Evolutionary conservation across 2,329 filamentous ascomycete species (phyloP).

Genomic region (Xylaria arbuscula): DNA sequence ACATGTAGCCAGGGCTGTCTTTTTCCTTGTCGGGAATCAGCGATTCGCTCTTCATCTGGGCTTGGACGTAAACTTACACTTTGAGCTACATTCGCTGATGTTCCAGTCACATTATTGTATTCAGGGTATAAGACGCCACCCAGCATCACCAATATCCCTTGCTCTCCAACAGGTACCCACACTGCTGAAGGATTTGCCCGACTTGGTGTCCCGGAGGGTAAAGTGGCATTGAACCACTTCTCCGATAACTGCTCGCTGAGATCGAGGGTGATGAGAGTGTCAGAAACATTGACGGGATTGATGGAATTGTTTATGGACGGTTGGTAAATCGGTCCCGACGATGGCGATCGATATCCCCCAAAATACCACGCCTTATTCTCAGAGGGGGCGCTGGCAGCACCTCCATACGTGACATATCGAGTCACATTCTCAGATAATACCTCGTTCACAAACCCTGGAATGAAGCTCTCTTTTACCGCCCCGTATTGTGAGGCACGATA

Average conservation of each 20-base stretch:
- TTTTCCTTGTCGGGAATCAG: conserved; percentile 58
- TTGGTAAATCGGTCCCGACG: conserved; percentile 61
- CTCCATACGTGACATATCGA: conserved; percentile 73
- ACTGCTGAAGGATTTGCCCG: conserved; percentile 74
- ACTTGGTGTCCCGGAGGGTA: conserved; percentile 61
- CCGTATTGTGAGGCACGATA: conserved; percentile 68
- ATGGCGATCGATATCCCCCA: conserved; percentile 66
- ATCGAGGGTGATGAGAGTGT: conserved; percentile 70
- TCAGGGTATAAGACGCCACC: conserved; percentile 76
- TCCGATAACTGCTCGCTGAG: conserved; percentile 63
- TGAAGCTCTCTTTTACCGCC: conserved; percentile 55
- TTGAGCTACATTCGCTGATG: conserved; percentile 50
- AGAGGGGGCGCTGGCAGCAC: conserved; percentile 71
- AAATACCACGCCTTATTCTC: conserved; percentile 80
- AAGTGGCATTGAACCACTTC: conserved; percentile 67
- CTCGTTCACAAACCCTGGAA: conserved; percentile 55
- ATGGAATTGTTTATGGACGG: conserved; percentile 49
- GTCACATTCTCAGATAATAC: conserved; percentile 61
- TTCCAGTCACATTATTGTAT: conserved; percentile 50
- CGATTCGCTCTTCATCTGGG: neutral
- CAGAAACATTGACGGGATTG: conserved; percentile 60
- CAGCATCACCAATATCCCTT: conserved; percentile 81
- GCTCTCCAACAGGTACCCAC: conserved; percentile 80
- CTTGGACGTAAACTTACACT: conserved; percentile 53
- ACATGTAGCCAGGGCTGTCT: conserved; percentile 76